Evolutionary conservation across 345 rosid genomes (phyloP).

Genomic region (Eucalyptus sideroxylon): DNA sequence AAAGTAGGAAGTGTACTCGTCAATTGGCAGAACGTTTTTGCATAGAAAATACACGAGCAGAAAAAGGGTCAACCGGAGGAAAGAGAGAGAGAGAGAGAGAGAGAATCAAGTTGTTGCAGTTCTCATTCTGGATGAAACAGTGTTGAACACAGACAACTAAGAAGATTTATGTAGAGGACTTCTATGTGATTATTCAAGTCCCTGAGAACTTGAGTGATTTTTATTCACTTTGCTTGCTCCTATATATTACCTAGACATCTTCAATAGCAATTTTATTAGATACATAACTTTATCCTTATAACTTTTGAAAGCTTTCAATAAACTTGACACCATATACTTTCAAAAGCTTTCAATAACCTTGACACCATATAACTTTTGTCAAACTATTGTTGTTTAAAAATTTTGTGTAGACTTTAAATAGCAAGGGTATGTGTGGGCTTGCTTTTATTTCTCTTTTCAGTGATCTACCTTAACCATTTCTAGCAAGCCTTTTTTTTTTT

Average conservation of each 20-base stretch:
- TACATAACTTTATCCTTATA: background rate
- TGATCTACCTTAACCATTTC: no score
- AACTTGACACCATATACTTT: no score
- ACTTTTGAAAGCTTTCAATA: no score
- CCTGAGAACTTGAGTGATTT: background rate
- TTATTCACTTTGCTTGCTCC: background rate
- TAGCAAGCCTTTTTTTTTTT: no score
- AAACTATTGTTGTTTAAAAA: no score
- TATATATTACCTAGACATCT: background rate
- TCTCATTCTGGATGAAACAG: background rate
- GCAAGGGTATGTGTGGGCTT: no score
- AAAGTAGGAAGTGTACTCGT: conserved; percentile 63
- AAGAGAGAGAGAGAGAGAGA: no score
- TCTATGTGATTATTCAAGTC: background rate
- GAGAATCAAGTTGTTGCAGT: background rate
- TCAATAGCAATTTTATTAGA: background rate
- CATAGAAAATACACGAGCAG: background rate
- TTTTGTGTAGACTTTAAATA: no score
- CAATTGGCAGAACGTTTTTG: conserved; percentile 76
- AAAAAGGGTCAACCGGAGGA: no score
- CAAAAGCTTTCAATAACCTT: no score
- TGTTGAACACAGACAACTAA: background rate
- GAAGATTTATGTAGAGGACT: background rate
- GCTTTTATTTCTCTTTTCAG: no score
- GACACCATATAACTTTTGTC: no score